phyloP scores from a whole-genome alignment of 257 asterid species.

The Scutellaria baicalensis region DNA sequence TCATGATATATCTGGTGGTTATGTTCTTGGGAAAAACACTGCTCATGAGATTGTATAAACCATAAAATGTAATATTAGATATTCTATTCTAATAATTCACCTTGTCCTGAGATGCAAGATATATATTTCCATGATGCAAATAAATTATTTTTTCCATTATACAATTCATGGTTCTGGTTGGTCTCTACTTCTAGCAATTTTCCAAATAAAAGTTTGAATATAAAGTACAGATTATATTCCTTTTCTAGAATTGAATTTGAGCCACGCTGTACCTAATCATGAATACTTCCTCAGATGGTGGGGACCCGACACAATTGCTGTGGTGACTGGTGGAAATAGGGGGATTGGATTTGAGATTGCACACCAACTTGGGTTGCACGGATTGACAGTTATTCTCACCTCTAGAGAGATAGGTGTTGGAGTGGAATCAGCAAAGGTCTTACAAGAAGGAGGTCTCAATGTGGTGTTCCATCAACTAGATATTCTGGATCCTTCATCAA shows the following conservation, averaged over 20 bases:
- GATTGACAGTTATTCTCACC: conserved; percentile 69
- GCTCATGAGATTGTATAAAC: background rate
- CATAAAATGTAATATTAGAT: background rate
- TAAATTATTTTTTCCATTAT: too few species aligned
- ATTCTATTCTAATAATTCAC: background rate
- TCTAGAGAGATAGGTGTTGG: conserved; percentile 62
- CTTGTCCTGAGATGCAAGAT: background rate
- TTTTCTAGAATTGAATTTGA: background rate
- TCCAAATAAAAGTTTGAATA: background rate
- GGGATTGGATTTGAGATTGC: conserved; percentile 92
- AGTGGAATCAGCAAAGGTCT: conserved; percentile 53
- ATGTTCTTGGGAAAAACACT: background rate
- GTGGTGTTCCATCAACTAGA: conserved; percentile 69
- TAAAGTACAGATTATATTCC: background rate
- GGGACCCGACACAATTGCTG: conserved; percentile 66
- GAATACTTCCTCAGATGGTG: conserved; percentile 62
- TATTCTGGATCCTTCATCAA: conserved; percentile 57
- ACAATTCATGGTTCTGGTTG: too few species aligned
- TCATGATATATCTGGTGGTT: background rate
- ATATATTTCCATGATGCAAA: background rate
- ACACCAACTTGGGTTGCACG: conserved; percentile 65
- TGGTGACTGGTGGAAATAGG: conserved; percentile 92
- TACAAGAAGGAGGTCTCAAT: conserved; percentile 59
- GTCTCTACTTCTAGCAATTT: background rate
- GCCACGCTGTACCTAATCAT: background rate